Percentiles rank a stretch among this genome's conserved stretches.
Conservation (phyloP, 345 rosid species). For the Boechera divaricarpa region DNA sequence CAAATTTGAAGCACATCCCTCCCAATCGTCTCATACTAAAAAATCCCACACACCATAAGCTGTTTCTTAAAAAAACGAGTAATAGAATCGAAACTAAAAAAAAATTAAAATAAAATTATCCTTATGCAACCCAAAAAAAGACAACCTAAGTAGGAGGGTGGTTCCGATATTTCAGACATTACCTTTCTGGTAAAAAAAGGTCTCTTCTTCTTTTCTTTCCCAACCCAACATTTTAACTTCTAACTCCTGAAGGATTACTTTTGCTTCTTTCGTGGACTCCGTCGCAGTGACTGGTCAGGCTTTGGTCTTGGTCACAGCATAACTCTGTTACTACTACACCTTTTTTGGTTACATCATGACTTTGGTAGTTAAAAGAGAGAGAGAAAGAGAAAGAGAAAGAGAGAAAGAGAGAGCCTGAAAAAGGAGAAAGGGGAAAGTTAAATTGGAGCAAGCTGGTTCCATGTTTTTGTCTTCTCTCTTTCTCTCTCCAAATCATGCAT, state of each 20-base stretch:
- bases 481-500: conserved; percentile 59
- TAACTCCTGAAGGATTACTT: conserved; percentile 30
- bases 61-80: conserved; percentile 34
- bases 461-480: conserved; percentile 18
- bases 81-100: conserved; percentile 32
- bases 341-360: conserved; percentile 46
- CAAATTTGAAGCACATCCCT: conserved; percentile 44
- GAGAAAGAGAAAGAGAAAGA: background rate
- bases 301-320: conserved; percentile 37
- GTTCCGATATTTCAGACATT: conserved; percentile 39
- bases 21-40: conserved; percentile 41
- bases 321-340: conserved; percentile 42
- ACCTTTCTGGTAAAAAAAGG: conserved; percentile 29
- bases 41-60: conserved; percentile 39
- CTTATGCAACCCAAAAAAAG: conserved; percentile 33
- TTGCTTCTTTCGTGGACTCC: conserved; percentile 32
- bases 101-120: background rate
- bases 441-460: conserved; percentile 36
- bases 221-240: conserved; percentile 36
- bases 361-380: conserved; percentile 42
- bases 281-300: conserved; percentile 38
- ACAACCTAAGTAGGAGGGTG: conserved; percentile 39
- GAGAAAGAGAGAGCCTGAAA: background rate
- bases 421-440: conserved; percentile 31
- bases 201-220: conserved; percentile 35